Evolutionary conservation across 305 asterid species (phyloP), one percentile per base, ranked within the genome.

Genomic region (Fraxinus xanthoxyloides): DNA sequence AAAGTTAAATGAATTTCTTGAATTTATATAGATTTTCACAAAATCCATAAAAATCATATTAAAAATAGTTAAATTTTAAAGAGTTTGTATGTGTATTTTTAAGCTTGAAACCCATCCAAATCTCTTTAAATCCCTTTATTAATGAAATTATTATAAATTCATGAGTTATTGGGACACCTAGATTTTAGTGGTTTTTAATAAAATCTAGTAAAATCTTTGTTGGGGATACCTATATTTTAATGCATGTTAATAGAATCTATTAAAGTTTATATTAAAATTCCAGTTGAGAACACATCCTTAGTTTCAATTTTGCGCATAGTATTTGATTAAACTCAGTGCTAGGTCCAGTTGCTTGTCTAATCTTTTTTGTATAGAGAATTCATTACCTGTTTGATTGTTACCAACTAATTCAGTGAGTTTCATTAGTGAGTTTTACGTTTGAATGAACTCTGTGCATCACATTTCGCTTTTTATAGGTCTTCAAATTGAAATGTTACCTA

Each of bases 381-480:
- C 31, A 7, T 26, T 67, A 28, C 36, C 8, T 67, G 36, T 67
- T 26, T 12, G 38, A 67, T 67, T 48, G 24, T 24, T 67, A 69
- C 35, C 73, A 32, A 70, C 12, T 40, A 48, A 43, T 46, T 76
- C 30, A 48, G 35, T 30, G 24, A 5, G 15, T 75, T 35, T 32
- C 73, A 43, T 36, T n/a, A 31, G 24, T 3, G 12, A 43, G 5
- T 10, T 67, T 26, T 67, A 23, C 30, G 26, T 34, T 34, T 69
- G 36, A 35, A 32, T 77, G 5, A 9, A 21, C 34, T 3, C 70
- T 21, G 73, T 75, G 78, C 77, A 73, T 28, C 59, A 78, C 35
- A 56, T 75, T 75, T 63, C 48, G 21, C 84, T 40, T 13, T 46
- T 24, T 76, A 35, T 72, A 69, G 31, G 54, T 70, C 38, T 72